Conservation (phyloP, 306 rosid species). For the Mimosa pudica region DNA sequence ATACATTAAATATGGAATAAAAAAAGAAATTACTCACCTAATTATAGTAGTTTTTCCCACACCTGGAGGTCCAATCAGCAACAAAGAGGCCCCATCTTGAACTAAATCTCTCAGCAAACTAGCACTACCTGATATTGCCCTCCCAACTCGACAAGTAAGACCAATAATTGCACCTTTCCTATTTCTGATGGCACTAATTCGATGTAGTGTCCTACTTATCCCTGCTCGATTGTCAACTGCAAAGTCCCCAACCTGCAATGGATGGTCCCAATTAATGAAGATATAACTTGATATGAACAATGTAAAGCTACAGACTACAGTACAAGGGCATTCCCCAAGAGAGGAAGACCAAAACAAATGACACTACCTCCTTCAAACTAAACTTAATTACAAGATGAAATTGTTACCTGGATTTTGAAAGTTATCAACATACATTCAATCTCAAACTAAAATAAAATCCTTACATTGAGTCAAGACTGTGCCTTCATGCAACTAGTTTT, state of each 20-base stretch:
- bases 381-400: background rate
- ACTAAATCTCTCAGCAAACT: constrained; percentile 80
- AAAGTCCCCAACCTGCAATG: constrained; percentile 88
- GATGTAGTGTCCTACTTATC: constrained; percentile 92
- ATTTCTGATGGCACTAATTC: constrained; percentile 93
- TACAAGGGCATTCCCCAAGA: background rate
- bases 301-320: background rate
- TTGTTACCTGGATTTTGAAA: background rate
- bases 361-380: background rate
- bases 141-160: constrained; percentile 91
- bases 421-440: background rate
- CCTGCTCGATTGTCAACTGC: constrained; percentile 92
- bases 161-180: constrained; percentile 87
- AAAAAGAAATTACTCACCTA: constrained; percentile 53
- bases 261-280: constrained; percentile 23
- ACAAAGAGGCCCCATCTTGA: constrained; percentile 86
- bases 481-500: background rate
- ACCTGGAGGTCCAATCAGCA: constrained; percentile 97
- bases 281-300: background rate
- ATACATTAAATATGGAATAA: background rate
- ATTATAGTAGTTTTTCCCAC: constrained; percentile 96
- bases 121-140: constrained; percentile 91
- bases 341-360: background rate
- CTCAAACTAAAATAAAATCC: background rate
- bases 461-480: background rate